Conservation (phyloP, 1,139 yeast genomes). For the Komagataea norvegica region DNA sequence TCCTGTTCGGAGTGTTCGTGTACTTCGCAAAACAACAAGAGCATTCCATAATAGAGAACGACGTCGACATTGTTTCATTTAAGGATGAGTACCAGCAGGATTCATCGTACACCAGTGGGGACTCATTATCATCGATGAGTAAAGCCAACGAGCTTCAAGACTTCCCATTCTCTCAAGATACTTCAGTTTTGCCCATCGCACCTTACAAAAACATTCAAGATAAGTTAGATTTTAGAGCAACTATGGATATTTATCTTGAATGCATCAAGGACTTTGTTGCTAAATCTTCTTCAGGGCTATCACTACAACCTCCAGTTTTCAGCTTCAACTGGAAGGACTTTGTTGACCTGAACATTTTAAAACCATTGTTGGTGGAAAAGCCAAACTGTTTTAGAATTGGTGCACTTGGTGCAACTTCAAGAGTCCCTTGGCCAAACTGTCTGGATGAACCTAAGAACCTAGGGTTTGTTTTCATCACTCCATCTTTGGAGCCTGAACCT, state of each 20-base stretch:
- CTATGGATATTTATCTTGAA: constrained; percentile 29
- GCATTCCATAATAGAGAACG: constrained; percentile 7
- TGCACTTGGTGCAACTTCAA: constrained; percentile 32
- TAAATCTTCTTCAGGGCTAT: constrained; percentile 22
- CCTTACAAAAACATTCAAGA: constrained; percentile 31
- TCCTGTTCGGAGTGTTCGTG: constrained; percentile 20
- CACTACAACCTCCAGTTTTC: constrained; percentile 28
- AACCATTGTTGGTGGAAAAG: constrained; percentile 31
- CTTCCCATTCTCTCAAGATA: constrained; percentile 29
- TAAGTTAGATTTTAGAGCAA: constrained; percentile 29
- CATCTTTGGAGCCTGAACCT: constrained; percentile 31
- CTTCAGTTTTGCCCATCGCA: constrained; percentile 31
- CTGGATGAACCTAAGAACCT: constrained; percentile 30
- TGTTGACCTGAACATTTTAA: constrained; percentile 31
- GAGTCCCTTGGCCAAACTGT: constrained; percentile 36
- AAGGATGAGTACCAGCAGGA: constrained; percentile 23
- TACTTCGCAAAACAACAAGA: constrained; percentile 10
- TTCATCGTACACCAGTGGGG: constrained; percentile 16
- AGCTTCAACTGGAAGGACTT: constrained; percentile 36
- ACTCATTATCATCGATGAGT: constrained; percentile 13
- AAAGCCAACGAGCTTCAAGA: constrained; percentile 20
- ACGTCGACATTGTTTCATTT: constrained; percentile 18
- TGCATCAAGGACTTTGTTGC: constrained; percentile 27
- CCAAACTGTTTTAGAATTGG: constrained; percentile 36
- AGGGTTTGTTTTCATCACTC: constrained; percentile 30